Base-by-base conservation (phyloP, 2,329 filamentous ascomycete genomes). In the Arthroderma sp. region DNA sequence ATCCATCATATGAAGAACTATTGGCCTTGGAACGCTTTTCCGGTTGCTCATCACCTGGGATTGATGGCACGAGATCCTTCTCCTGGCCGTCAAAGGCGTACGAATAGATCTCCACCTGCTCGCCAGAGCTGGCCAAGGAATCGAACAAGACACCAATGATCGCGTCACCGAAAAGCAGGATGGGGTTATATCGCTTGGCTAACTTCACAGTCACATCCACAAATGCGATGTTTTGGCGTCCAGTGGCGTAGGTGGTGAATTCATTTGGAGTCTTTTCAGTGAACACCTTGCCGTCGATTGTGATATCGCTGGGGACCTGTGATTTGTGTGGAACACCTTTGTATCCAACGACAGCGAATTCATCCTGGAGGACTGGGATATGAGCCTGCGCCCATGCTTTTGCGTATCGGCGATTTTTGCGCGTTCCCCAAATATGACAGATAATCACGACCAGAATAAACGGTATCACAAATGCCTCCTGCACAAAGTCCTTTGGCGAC, bases 71-170 rank as follows among this genome's bases (percentile, higher is more conserved):
- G 29, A 87, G 78, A 49, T 83, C 72, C 53, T 76, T 75, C 72
- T 98, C 91, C 65, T 83, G 86, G 56, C 91, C 91, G 60, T 98
- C 91, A 58, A 96, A 96, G 36, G 85, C 77, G 64, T 94, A 94
- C 33, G 85, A 70, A 30, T 79, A 77, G 41, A 85, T 82, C 62
- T 94, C 85, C 50, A 86, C 64, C 29, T 73, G 72, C 65, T 98
- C 91, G 46, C 69, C 61, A 4, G 87, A 83, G 3, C 75, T 63
- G 22, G 76, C 66, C 56, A 86, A 74, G 62, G 73, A 80, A 52
- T 98, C 91, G 55, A 88, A 77, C 66, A 96, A 82, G 63, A 94
- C 81, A 48, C 80, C 74, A 41, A 86, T 64, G 5, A 73, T 64
- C 37, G 69, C 68, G 68, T 98, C 91, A 52, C 79, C 73, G n/a